Percentiles rank a stretch among this genome's conserved stretches.
Evolutionary conservation across 495 filamentous ascomycete genomes (phyloP).

Genomic region (Thermothielavioides terrestris): DNA sequence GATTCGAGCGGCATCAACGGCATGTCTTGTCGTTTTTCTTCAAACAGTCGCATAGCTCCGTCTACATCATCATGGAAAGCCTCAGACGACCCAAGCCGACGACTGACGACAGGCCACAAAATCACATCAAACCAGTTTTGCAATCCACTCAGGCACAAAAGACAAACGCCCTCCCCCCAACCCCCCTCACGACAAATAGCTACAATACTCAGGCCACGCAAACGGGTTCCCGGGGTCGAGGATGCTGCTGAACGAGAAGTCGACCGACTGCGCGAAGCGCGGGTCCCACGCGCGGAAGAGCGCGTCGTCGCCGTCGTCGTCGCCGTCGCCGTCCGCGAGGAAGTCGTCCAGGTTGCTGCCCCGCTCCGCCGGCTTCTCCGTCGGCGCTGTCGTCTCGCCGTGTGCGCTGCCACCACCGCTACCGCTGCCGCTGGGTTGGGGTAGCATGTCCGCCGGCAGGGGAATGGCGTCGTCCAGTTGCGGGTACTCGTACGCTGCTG

Average conservation of each 20-base stretch:
- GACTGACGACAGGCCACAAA: too few relatives aligned
- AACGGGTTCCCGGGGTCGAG: slow-evolving; percentile 15
- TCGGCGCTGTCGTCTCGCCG: not conserved
- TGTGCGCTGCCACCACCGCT: too few relatives aligned
- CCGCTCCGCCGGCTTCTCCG: not conserved
- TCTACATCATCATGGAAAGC: too few relatives aligned
- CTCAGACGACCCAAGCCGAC: too few relatives aligned
- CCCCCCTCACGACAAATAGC: not conserved
- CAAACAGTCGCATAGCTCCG: too few relatives aligned
- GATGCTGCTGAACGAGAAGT: slow-evolving; percentile 13
- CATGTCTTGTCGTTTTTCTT: too few relatives aligned
- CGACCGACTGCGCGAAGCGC: slow-evolving; percentile 13
- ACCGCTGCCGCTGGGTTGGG: not conserved
- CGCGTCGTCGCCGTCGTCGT: too few relatives aligned
- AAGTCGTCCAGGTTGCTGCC: slow-evolving; percentile 1
- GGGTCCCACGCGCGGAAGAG: slow-evolving; percentile 13
- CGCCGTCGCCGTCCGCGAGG: not conserved
- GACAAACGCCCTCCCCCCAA: not conserved
- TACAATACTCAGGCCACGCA: slow-evolving; percentile 12
- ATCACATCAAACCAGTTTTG: not conserved
- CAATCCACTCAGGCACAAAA: not conserved
- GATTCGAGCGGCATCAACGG: too few relatives aligned
- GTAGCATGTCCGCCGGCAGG: not conserved
- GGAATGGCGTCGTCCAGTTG: not conserved
- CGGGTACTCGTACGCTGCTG: not conserved